Base-by-base conservation (phyloP, 2,329 filamentous ascomycete genomes). In the Graphium sp. region DNA sequence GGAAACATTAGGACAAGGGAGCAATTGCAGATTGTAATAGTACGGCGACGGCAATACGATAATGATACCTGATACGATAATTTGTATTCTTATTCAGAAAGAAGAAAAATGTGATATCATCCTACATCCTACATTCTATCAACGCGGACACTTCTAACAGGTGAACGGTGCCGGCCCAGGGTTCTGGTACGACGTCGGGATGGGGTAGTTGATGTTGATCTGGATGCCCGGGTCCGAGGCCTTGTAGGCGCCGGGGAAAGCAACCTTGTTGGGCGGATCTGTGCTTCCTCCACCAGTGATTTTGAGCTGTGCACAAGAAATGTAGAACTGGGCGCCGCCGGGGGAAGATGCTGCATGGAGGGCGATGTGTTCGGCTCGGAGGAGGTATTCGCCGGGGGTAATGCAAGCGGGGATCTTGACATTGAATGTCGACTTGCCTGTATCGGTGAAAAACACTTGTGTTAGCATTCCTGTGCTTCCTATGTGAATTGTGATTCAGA, bases 291-390 rank as follows among this genome's bases (percentile, higher is more conserved):
- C 52, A n/a, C 56, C 55, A 3, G 46, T 50, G 11, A 58, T 48
- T 4, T 41, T 47, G n/a, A 57, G 34, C 29, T 51, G 48, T 1
- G 30, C 51, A 31, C 52, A 57, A 12, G 48, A 50, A 26, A 61
- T 46, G 35, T 62, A 62, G 23, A 56, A 50, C 43, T 63, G 57
- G 5, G 58, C 58, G 4, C 58, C 58, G 4, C 52, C 51, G 5
- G 42, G 40, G 7, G 39, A 39, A 21, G 48, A 41, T 4, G 59
- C 57, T 27, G 41, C 45, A 41, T 64, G 59, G 7, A 64, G 48
- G 4, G 49, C 58, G 30, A 62, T 55, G 34, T 62, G 58, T 42
- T 64, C 59, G 12, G 56, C 53, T 10, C 59, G 52, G 5, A 63
- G 41, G 16, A 63, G 50, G 37, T 64, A 63, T 34, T 62, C 55